Percentiles rank a stretch among this genome's conserved stretches.
Evolutionary conservation across 2,329 filamentous ascomycete genomes (phyloP).

Genomic region (Cercospora canescens): DNA sequence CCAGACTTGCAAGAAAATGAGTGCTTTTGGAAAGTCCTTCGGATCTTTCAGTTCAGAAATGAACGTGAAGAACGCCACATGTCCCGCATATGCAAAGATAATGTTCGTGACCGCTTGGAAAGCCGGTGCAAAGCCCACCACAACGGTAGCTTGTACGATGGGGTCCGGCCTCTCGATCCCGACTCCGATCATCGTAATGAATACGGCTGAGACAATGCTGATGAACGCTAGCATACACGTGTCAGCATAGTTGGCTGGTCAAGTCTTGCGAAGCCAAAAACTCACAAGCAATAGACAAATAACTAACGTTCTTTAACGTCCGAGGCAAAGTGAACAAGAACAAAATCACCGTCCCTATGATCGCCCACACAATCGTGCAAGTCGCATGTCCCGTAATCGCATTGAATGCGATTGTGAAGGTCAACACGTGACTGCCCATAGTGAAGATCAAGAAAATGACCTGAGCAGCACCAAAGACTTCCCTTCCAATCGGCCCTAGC

Average conservation of each 20-base stretch:
- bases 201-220: slow-evolving; percentile 60
- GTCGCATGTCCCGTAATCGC: slow-evolving; percentile 61
- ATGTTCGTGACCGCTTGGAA: slow-evolving; percentile 69
- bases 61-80: slow-evolving; percentile 67
- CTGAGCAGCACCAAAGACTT: slow-evolving; percentile 64
- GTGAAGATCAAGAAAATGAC: slow-evolving; percentile 67
- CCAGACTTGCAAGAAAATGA: slow-evolving; percentile 60
- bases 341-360: slow-evolving; percentile 60
- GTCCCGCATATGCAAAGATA: slow-evolving; percentile 58
- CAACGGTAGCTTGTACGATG: slow-evolving; percentile 39
- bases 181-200: slow-evolving; percentile 67
- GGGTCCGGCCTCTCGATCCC: slow-evolving; percentile 52
- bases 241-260: slow-evolving; percentile 8
- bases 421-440: slow-evolving; percentile 68
- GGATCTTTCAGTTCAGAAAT: slow-evolving; percentile 66
- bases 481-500: slow-evolving; percentile 60
- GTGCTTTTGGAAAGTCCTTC: slow-evolving; percentile 61
- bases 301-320: slow-evolving; percentile 64
- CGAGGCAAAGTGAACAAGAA: slow-evolving; percentile 61
- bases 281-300: slow-evolving; percentile 60
- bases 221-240: slow-evolving; percentile 39
- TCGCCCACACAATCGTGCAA: slow-evolving; percentile 65
- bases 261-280: not conserved
- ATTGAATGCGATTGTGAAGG: slow-evolving; percentile 70
- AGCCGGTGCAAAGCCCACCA: slow-evolving; percentile 48